Conservation (phyloP, 768 basidiomycete genomes). For the Rubroboletus pulcherrimus region DNA sequence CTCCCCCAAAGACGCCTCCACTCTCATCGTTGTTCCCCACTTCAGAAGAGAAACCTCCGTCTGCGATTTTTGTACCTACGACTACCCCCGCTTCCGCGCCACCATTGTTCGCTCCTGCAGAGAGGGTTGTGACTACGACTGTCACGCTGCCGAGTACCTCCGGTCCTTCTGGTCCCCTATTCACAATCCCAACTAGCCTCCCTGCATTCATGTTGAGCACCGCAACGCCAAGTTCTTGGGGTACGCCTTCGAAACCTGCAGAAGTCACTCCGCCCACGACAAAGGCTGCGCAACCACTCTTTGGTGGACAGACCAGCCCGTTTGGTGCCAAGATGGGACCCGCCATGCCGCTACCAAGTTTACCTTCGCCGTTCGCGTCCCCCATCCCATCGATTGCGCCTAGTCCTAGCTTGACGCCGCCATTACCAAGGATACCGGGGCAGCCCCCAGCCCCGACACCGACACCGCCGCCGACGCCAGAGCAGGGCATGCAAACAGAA, state of each 20-base stretch:
- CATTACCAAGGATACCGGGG: neutral
- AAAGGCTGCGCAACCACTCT: constrained; percentile 6
- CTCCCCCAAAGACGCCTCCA: constrained; percentile 50
- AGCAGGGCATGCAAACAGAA: constrained; percentile 69
- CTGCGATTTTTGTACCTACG: constrained; percentile 5
- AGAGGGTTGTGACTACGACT: neutral
- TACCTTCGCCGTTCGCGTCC: constrained; percentile 1
- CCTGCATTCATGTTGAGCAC: constrained; percentile 11
- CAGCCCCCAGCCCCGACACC: constrained; percentile 1
- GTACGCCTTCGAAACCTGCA: constrained; percentile 3
- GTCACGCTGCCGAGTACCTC: constrained; percentile 3
- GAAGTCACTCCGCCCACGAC: neutral
- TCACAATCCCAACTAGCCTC: constrained; percentile 5
- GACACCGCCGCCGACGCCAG: constrained; percentile 27
- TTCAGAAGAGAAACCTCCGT: constrained; percentile 8
- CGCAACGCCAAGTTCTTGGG: neutral
- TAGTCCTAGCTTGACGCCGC: constrained; percentile 2
- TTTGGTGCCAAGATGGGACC: constrained; percentile 3
- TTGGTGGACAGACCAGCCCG: constrained; percentile 10
- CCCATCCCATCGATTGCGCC: neutral
- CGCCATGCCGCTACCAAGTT: neutral
- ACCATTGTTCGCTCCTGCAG: neutral
- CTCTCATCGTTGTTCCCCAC: constrained; percentile 33
- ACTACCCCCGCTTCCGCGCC: neutral
- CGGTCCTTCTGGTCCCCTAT: constrained; percentile 5